Evolutionary conservation across 306 rosid genomes (phyloP).

Genomic region (Medicago lupulina): DNA sequence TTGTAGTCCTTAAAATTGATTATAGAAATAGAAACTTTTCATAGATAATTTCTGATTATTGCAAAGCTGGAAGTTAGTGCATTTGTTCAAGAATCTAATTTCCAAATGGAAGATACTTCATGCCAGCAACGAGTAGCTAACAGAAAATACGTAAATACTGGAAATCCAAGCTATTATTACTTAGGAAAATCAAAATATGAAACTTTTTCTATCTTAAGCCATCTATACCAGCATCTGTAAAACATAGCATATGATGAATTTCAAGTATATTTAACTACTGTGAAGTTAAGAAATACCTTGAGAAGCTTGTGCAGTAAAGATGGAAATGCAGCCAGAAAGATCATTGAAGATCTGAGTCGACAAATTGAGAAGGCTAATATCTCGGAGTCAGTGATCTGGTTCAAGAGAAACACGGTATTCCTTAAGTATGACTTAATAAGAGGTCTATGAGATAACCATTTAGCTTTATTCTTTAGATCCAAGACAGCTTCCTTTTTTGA

Average conservation of each 20-base stretch:
- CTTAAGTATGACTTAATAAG: constrained; percentile 77
- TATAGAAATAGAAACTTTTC: not conserved
- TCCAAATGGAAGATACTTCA: constrained; percentile 25
- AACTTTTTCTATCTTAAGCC: constrained; percentile 23
- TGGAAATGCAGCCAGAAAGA: constrained; percentile 72
- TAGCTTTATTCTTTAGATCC: constrained; percentile 66
- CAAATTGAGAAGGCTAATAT: constrained; percentile 70
- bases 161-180: constrained; percentile 6
- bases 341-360: constrained; percentile 68
- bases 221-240: constrained; percentile 8
- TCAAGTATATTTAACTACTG: constrained; percentile 25
- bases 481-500: constrained; percentile 65
- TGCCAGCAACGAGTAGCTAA: constrained; percentile 1
- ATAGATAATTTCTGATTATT: not conserved
- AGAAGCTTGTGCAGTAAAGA: constrained; percentile 65
- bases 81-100: constrained; percentile 19
- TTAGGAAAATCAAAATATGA: constrained; percentile 12
- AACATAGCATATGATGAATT: constrained; percentile 25
- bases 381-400: constrained; percentile 72
- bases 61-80: constrained; percentile 3
- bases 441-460: constrained; percentile 71
- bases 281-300: constrained; percentile 60
- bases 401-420: constrained; percentile 76
- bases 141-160: not conserved
- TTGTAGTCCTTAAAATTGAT: not conserved